Base-by-base conservation (phyloP, 2,329 filamentous ascomycete species). In the Curvularia lunata region DNA sequence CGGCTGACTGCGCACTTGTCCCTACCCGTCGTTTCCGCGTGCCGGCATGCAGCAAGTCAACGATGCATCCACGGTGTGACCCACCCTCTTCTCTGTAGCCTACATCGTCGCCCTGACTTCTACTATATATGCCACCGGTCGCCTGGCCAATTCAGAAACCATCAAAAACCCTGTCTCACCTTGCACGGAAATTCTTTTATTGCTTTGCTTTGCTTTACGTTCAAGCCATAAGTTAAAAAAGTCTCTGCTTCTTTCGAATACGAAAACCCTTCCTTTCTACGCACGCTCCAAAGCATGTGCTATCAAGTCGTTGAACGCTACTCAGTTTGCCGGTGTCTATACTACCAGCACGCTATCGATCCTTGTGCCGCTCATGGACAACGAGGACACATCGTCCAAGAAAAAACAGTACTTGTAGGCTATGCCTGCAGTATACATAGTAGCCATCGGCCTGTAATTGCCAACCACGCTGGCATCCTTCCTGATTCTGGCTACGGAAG, bases 261-360 rank as follows among this genome's bases (percentile, higher is more conserved):
- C 58, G 27, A 30, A 42, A 38, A 27, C 8, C 9, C 18, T 16
- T 28, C 48, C 21, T 32, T 6, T 10, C n/a, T n/a, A 38, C 13
- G 40, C 25, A 21, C 6, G 21, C 32, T 43, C 43, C 16, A 37
- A 64, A 67, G 54, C 61, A 96, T 97, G 92, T 97, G 92, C 74
- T 93, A 91, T 73, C 91, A 93, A 79, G 80, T 97, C 61, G 82
- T 94, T 69, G 92, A 97, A 78, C 84, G 91, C 58, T 97, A 92
- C 82, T 88, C 92, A 54, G 91, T 89, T 54, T 97, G 92, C 83
- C 86, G 88, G 63, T 97, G 92, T 79, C 84, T 94, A 68, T 96
- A 97, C 82, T 91, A 94, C 82, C 85, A 89, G 72, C 93, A 97
- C 76, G 88, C 91, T 47, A 84, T 97, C 68, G 92, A 97, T 72